These are phyloP conservation scores for Lentinula sp. DNA, from an alignment of 768 basidiomycete species.

Conservation along the genomic window DNA sequence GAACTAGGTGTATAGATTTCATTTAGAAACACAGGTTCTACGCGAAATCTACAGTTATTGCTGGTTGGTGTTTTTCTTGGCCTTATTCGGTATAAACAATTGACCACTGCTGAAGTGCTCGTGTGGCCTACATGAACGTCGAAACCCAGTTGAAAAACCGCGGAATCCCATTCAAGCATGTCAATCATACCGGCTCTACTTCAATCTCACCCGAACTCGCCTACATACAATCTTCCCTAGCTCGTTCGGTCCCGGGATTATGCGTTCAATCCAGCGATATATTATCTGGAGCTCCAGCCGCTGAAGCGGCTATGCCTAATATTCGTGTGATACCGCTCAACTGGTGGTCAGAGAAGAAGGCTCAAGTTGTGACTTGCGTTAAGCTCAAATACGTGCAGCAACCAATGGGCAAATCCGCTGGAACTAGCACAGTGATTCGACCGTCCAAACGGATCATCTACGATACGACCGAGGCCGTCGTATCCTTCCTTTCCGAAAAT, in stretches of 20 bases:
- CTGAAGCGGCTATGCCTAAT: constrained; percentile 89
- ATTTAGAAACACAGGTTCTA: constrained; percentile 65
- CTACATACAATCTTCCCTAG: constrained; percentile 65
- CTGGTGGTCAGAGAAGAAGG: constrained; percentile 85
- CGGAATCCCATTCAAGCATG: constrained; percentile 70
- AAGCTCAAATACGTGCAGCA: constrained; percentile 89
- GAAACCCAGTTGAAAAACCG: constrained; percentile 83
- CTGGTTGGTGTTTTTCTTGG: constrained; percentile 42
- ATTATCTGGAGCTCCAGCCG: constrained; percentile 76
- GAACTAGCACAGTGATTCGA: constrained; percentile 59
- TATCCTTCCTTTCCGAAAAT: constrained; percentile 83
- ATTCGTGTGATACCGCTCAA: constrained; percentile 84
- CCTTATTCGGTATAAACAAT: not conserved
- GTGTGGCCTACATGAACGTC: constrained; percentile 85
- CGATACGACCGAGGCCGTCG: constrained; percentile 82
- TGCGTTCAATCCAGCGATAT: constrained; percentile 81
- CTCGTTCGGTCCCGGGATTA: constrained; percentile 74
- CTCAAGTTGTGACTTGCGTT: constrained; percentile 82
- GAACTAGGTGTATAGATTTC: constrained; percentile 39
- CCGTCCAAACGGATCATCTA: constrained; percentile 87
- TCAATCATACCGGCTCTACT: constrained; percentile 44
- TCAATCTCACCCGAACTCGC: constrained; percentile 38
- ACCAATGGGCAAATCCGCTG: constrained; percentile 68
- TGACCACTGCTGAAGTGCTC: constrained; percentile 46
- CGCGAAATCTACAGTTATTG: constrained; percentile 83